phyloP scores from a whole-genome alignment of 1,284 basidiomycete genomes.

The Ustilago shanxiensis region DNA sequence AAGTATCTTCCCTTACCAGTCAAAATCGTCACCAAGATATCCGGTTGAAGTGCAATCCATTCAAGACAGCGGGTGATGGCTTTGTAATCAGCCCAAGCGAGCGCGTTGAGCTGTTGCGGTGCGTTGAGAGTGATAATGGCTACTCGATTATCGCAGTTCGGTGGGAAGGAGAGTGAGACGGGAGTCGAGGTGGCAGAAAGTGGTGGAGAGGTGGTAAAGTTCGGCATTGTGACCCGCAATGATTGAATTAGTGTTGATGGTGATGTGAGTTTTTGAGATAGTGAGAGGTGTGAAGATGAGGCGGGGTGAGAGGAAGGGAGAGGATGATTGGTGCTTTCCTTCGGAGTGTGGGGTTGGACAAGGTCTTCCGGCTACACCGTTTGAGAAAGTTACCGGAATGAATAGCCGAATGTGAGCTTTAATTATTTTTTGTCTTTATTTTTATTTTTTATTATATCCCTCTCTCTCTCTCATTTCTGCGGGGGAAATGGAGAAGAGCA shows the following conservation, averaged over 20 bases:
- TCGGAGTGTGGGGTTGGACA: conserved; percentile 1
- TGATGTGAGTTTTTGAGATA: neutral
- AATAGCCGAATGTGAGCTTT: conserved; percentile 24
- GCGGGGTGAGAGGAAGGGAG: neutral
- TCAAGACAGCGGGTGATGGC: conserved; percentile 40
- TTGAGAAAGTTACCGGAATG: conserved; percentile 18
- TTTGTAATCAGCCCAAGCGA: conserved; percentile 36
- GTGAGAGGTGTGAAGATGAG: too few relatives aligned
- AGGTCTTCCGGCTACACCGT: conserved; percentile 1
- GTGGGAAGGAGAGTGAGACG: conserved; percentile 48
- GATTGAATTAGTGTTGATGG: neutral
- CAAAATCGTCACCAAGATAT: conserved; percentile 50
- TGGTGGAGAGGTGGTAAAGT: conserved; percentile 33
- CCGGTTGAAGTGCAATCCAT: conserved; percentile 50
- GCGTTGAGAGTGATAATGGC: conserved; percentile 51
- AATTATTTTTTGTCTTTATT: conserved; percentile 4
- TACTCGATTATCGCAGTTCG: conserved; percentile 44
- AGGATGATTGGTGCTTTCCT: neutral
- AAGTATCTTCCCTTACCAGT: conserved; percentile 59
- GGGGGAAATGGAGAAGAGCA: too few relatives aligned
- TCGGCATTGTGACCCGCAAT: conserved; percentile 10
- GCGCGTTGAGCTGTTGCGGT: conserved; percentile 50
- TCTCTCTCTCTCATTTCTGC: neutral
- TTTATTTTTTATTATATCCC: neutral
- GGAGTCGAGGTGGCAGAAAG: conserved; percentile 26